Evolutionary conservation across 208 protist genomes (phyloP), one percentile per base, ranked within the genome.

Genomic region (Vickermania spadyakhi): DNA sequence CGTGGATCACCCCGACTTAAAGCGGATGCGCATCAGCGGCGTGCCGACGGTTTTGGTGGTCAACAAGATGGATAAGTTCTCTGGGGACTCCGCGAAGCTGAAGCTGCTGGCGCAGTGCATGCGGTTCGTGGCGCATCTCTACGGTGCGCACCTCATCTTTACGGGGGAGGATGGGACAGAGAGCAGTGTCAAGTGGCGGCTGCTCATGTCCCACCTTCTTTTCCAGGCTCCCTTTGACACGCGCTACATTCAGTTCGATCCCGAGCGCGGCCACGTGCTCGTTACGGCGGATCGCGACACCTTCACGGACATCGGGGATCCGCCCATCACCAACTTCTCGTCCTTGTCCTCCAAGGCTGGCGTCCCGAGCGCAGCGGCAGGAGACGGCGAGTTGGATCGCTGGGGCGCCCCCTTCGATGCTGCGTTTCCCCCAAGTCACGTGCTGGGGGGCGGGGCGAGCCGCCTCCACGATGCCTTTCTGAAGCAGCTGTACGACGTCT

Each of bases 41-140:
- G 23, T 96, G 14, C 91, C 86, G 28, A 93, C 75, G 31, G 70
- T 96, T 7, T 68, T 96, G 3, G 81, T 96, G 26, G 66, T 83
- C 26, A 94, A 91, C 64, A 91, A 93, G 58, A 78, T 89, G 50
- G 88, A 96, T 52, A 67, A 69, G 1, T 93, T 92, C 63, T 28
- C 36, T 3, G 71, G 76, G 18, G 77, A 93, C 56, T 79, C 61
- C 18, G n/a, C 57, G 3, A 14, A 54, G 52, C 52, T 89, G 66
- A 89, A 86, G 66, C 29, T 79, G 4, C 63, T 96, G 41, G 74
- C 70, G 21, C 73, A 72, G 29, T 77, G 68, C 52, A 73, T 96
- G 50, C 85, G 89, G 62, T 92, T 78, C 58, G 69, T 96, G 28
- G 80, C 80, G 1, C 89, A 96, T 59, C 60, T 91, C 2, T 90